A percentile compares a stretch with the other conserved stretches of the same genome.
Evolutionary conservation across 2,329 filamentous ascomycete species (phyloP).

Genomic region (Trichoderma gracile): DNA sequence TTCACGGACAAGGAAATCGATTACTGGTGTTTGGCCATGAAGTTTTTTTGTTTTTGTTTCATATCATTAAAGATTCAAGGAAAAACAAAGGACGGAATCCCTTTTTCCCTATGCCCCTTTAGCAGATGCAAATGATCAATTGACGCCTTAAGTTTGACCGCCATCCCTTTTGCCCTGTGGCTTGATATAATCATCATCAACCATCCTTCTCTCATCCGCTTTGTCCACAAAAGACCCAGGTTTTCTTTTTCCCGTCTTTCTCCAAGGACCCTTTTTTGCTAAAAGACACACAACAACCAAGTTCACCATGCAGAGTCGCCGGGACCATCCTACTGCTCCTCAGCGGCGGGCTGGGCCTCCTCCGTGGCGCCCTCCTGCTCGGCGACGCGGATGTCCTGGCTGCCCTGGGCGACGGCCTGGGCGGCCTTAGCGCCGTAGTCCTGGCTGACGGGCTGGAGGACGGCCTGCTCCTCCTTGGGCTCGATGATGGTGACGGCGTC

Average conservation of each 20-base stretch:
- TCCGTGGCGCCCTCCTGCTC: constrained; percentile 58
- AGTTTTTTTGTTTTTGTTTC: constrained; percentile 31
- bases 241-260: constrained; percentile 18
- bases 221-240: too few relatives aligned
- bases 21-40: constrained; percentile 5
- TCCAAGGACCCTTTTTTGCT: constrained; percentile 26
- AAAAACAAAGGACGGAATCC: constrained; percentile 43
- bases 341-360: constrained; percentile 50
- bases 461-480: constrained; percentile 98
- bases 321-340: constrained; percentile 39
- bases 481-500: constrained; percentile 99
- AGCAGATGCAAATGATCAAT: constrained; percentile 47
- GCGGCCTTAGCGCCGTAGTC: constrained; percentile 96
- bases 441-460: constrained; percentile 93
- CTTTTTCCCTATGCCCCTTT: constrained; percentile 38
- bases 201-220: neutral
- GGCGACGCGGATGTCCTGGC: constrained; percentile 60
- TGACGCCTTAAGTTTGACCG: constrained; percentile 44
- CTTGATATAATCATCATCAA: constrained; percentile 25
- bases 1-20: neutral
- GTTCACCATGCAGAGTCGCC: constrained; percentile 27
- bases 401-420: constrained; percentile 56
- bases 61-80: constrained; percentile 28
- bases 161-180: constrained; percentile 34
- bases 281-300: constrained; percentile 26